Evolutionary conservation across 768 basidiomycete genomes (phyloP).

Genomic region (Boletellus ananas): DNA sequence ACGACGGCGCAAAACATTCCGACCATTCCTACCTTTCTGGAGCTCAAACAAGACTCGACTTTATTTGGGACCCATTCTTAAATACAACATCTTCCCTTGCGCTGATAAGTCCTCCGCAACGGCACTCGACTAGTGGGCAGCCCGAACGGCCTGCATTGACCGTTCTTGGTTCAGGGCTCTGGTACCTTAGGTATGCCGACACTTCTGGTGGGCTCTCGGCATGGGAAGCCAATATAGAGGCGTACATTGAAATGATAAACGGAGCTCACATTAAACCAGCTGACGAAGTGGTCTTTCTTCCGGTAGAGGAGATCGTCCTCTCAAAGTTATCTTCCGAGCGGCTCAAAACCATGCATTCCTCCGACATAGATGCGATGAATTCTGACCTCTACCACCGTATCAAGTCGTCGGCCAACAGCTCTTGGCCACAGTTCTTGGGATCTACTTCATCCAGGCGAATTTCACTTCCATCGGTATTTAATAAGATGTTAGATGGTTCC

Average conservation of each 20-base stretch:
- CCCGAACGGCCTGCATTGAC: constrained; percentile 55
- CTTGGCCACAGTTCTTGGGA: constrained; percentile 29
- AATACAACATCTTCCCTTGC: constrained; percentile 57
- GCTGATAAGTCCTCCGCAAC: constrained; percentile 34
- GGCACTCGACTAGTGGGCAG: constrained; percentile 3
- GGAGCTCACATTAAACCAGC: constrained; percentile 43
- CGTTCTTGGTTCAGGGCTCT: constrained; percentile 82
- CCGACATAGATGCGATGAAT: constrained; percentile 91
- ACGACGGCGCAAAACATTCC: constrained; percentile 64
- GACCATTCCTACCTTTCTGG: constrained; percentile 51
- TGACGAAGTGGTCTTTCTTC: constrained; percentile 73
- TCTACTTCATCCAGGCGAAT: constrained; percentile 34
- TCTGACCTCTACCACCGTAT: constrained; percentile 74
- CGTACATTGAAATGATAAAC: constrained; percentile 50
- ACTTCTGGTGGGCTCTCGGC: constrained; percentile 69
- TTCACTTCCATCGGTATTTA: constrained; percentile 74
- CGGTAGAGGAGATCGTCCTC: constrained; percentile 67
- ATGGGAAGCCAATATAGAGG: constrained; percentile 76
- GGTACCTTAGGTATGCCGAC: constrained; percentile 79
- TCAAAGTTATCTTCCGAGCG: constrained; percentile 64
- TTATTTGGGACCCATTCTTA: constrained; percentile 86
- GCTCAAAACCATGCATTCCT: constrained; percentile 62
- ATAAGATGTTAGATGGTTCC: constrained; percentile 67
- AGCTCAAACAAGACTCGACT: constrained; percentile 49
- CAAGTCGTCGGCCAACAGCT: constrained; percentile 30